These are phyloP conservation scores for Agastache rugosa DNA, from an alignment of 257 asterid species.

Conservation along the genomic window DNA sequence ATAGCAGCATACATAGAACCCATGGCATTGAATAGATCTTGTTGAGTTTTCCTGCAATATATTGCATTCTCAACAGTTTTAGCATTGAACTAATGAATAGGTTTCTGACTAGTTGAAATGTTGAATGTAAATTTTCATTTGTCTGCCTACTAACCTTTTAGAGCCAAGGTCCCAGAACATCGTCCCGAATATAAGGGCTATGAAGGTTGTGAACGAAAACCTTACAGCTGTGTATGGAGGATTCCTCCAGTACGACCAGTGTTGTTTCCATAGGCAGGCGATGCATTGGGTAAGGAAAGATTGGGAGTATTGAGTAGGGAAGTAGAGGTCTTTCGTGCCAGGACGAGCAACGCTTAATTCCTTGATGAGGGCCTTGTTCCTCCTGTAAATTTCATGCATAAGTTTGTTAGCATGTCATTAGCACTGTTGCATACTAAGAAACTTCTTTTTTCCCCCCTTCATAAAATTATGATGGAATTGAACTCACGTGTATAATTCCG, in stretches of 20 bases:
- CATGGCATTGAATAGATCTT: constrained; percentile 39
- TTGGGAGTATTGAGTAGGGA: constrained; percentile 67
- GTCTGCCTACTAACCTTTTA: constrained; percentile 50
- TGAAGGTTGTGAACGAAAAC: constrained; percentile 66
- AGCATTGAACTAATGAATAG: not conserved
- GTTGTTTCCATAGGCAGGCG: constrained; percentile 94
- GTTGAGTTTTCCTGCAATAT: constrained; percentile 19
- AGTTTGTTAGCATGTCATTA: not conserved
- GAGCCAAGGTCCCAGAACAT: constrained; percentile 87
- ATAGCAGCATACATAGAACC: constrained; percentile 47
- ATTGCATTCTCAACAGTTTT: not conserved
- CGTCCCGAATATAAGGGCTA: constrained; percentile 75
- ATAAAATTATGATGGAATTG: constrained; percentile 4
- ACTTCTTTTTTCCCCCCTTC: not conserved
- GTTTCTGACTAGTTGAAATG: not conserved
- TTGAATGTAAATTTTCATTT: not conserved
- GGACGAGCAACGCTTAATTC: constrained; percentile 73
- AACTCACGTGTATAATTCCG: constrained; percentile 57
- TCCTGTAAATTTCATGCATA: constrained; percentile 46
- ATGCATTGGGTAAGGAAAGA: constrained; percentile 63
- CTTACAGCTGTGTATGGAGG: constrained; percentile 80
- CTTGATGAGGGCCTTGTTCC: constrained; percentile 68
- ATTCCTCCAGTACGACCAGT: constrained; percentile 90
- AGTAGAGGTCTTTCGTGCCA: constrained; percentile 68
- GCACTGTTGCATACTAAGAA: not conserved